phyloP scores from a whole-genome alignment of 345 rosid genomes.

The Salix brachista region DNA sequence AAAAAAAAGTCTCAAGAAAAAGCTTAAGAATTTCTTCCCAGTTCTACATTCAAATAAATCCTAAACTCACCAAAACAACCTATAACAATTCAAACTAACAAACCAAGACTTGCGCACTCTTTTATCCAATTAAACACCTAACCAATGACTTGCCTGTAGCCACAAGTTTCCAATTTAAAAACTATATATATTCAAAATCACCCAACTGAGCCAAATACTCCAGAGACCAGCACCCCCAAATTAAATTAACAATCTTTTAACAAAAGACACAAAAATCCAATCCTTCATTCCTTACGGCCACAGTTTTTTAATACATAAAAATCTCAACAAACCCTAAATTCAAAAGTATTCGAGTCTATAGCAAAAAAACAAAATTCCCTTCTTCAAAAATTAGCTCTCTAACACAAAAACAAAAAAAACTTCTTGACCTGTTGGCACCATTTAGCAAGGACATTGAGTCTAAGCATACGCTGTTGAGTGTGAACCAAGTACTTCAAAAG shows the following conservation, averaged over 20 bases:
- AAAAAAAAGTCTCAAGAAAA: background rate
- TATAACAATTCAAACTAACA: background rate
- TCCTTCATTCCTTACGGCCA: background rate
- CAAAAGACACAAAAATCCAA: background rate
- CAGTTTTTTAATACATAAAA: background rate
- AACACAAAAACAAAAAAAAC: background rate
- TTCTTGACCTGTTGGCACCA: constrained; percentile 92
- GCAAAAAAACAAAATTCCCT: background rate
- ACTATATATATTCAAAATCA: background rate
- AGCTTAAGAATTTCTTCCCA: background rate
- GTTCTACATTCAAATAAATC: background rate
- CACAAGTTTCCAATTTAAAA: background rate
- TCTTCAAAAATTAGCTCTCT: background rate
- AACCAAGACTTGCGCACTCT: background rate
- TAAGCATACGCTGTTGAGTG: constrained; percentile 93
- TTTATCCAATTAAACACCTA: background rate
- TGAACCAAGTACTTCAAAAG: constrained; percentile 72
- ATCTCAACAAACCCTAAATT: background rate
- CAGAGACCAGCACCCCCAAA: background rate
- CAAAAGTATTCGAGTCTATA: background rate
- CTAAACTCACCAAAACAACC: background rate
- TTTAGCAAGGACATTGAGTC: constrained; percentile 86
- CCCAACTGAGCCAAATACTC: background rate
- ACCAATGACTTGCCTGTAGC: background rate
- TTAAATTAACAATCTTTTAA: background rate